These are phyloP conservation scores for Rhododendron kiyosumense DNA, from an alignment of 148 eudicot genomes.

Conservation along the genomic window DNA sequence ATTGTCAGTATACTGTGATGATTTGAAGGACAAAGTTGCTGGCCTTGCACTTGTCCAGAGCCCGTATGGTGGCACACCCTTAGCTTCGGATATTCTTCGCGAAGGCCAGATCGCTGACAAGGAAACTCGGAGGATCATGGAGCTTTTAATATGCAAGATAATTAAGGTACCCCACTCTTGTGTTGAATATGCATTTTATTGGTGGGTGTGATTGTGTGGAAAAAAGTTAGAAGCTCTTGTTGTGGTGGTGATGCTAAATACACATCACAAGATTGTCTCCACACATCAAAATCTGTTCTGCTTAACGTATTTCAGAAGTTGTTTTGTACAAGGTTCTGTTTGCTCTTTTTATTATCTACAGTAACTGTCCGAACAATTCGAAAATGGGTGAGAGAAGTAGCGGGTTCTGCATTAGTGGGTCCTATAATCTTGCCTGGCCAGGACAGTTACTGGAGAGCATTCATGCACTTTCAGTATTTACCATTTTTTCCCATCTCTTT, in stretches of 20 bases:
- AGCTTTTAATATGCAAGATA: slow-evolving; percentile 68
- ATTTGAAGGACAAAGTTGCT: slow-evolving; percentile 67
- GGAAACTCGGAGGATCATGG: slow-evolving; percentile 69
- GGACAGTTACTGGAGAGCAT: neutral
- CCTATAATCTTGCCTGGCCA: neutral
- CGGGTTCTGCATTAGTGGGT: too few relatives aligned
- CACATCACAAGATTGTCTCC: neutral
- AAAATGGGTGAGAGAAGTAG: neutral
- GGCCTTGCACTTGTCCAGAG: slow-evolving; percentile 91
- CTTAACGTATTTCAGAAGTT: neutral
- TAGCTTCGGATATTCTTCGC: slow-evolving; percentile 87
- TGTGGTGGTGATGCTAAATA: neutral
- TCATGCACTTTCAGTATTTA: neutral
- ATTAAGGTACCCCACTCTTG: slow-evolving; percentile 48
- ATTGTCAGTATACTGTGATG: slow-evolving; percentile 63
- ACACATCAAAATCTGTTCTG: neutral
- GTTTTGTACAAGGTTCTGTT: neutral
- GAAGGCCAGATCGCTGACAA: slow-evolving; percentile 84
- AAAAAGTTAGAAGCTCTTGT: neutral
- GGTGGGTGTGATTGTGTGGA: neutral
- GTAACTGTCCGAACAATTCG: neutral
- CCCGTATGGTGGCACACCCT: slow-evolving; percentile 89
- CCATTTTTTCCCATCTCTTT: neutral
- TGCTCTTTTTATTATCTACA: neutral
- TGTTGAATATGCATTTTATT: neutral